A percentile compares a stretch with the other conserved stretches of the same genome.
These are phyloP conservation scores for Citrus cavaleriei DNA, from an alignment of 345 rosid genomes.

Conservation along the genomic window DNA sequence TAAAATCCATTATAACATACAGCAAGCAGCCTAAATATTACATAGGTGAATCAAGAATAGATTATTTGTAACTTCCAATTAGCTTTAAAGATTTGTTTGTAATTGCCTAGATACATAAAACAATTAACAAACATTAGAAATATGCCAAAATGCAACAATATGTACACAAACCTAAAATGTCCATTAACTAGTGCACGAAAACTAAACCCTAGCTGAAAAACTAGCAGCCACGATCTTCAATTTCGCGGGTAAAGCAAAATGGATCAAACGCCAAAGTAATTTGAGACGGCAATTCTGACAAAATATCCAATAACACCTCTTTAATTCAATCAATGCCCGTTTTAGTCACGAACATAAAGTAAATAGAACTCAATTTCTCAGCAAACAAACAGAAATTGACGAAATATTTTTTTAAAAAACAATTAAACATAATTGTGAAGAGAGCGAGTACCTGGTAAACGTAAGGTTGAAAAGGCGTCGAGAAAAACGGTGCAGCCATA, in stretches of 20 bases:
- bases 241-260: constrained; percentile 1
- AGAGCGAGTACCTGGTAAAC: constrained; percentile 74
- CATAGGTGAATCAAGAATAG: background rate
- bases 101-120: background rate
- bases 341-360: background rate
- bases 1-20: background rate
- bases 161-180: background rate
- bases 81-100: background rate
- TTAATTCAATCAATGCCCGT: background rate
- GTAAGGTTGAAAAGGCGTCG: constrained; percentile 96
- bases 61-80: background rate
- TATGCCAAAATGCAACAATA: background rate
- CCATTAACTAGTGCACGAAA: background rate
- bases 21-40: background rate
- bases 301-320: background rate
- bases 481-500: constrained; percentile 99
- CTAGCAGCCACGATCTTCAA: constrained; percentile 1
- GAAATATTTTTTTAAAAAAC: background rate
- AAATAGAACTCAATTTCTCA: constrained; percentile 6
- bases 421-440: background rate
- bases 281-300: constrained; percentile 7
- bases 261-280: constrained; percentile 23
- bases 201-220: background rate
- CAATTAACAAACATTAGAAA: background rate
- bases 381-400: constrained; percentile 4